Conservation (phyloP, 768 basidiomycete genomes). For the Hypsizygus marmoreus region DNA sequence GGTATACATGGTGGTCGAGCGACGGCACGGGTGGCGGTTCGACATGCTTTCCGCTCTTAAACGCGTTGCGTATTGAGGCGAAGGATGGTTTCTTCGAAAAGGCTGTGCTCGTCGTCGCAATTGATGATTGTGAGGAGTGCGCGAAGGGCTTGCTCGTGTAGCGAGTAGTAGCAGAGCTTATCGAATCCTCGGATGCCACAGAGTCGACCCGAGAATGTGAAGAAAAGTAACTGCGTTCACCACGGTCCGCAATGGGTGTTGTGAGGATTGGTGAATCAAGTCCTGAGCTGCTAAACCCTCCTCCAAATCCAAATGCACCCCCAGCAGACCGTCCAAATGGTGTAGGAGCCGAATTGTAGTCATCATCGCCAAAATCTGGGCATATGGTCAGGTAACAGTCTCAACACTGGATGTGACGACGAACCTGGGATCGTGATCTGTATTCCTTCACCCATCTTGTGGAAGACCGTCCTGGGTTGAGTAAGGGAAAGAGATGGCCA, state of each 20-base stretch:
- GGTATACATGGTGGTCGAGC: slow-evolving; percentile 68
- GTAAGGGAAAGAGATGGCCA: slow-evolving; percentile 16
- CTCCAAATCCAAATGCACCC: slow-evolving; percentile 42
- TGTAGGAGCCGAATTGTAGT: slow-evolving; percentile 58
- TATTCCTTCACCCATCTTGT: slow-evolving; percentile 46
- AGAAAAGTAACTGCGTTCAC: slow-evolving; percentile 62
- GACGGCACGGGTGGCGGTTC: slow-evolving; percentile 79
- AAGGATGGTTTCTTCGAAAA: slow-evolving; percentile 84
- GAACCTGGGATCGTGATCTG: slow-evolving; percentile 70
- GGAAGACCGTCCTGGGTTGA: not conserved
- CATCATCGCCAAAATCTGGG: slow-evolving; percentile 80
- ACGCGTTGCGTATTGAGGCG: slow-evolving; percentile 84
- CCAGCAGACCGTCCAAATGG: slow-evolving; percentile 68
- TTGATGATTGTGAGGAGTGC: slow-evolving; percentile 73
- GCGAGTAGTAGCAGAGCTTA: slow-evolving; percentile 57
- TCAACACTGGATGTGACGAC: slow-evolving; percentile 17
- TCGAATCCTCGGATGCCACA: slow-evolving; percentile 74
- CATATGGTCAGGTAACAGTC: slow-evolving; percentile 7
- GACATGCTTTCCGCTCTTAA: slow-evolving; percentile 66
- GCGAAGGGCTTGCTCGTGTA: slow-evolving; percentile 59
- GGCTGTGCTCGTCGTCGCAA: slow-evolving; percentile 56
- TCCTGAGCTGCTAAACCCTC: slow-evolving; percentile 49
- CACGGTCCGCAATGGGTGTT: slow-evolving; percentile 53
- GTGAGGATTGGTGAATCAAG: slow-evolving; percentile 66
- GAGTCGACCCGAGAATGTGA: slow-evolving; percentile 80